These are phyloP conservation scores for Pythium brassicae DNA, from an alignment of 352 stramenopile genomes.

Conservation along the genomic window DNA sequence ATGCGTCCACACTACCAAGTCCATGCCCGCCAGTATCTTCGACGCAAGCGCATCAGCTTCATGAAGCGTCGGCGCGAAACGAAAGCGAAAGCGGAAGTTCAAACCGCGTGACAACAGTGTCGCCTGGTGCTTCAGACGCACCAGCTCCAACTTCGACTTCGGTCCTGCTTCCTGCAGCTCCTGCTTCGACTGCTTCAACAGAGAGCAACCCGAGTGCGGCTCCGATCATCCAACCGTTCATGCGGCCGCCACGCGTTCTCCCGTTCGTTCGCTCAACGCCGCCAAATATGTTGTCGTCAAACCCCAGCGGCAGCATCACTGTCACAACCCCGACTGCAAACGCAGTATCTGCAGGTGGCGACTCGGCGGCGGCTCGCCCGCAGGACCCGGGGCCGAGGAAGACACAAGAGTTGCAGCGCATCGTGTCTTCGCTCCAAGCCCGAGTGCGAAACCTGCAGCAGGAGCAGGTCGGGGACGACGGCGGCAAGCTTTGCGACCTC, in stretches of 20 bases:
- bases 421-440: constrained; percentile 9
- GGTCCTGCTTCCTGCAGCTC: no score
- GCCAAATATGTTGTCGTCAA: background rate
- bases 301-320: background rate
- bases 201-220: background rate
- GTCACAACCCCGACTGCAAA: background rate
- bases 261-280: background rate
- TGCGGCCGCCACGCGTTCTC: constrained; percentile 7
- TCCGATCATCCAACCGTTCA: background rate
- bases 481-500: constrained; percentile 6
- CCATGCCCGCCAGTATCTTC: background rate
- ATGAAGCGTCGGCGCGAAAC: no score
- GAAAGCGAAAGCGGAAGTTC: background rate
- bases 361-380: background rate
- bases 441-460: constrained; percentile 9
- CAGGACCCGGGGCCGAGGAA: no score
- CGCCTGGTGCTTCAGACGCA: background rate
- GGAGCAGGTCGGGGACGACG: constrained; percentile 2
- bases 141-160: background rate
- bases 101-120: background rate
- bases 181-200: background rate
- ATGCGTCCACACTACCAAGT: background rate
- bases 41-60: background rate
- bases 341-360: no score
- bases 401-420: background rate